These are phyloP conservation scores for Coemansia sp. DNA, from an alignment of 192 early-diverging fungal species.

Conservation along the genomic window DNA sequence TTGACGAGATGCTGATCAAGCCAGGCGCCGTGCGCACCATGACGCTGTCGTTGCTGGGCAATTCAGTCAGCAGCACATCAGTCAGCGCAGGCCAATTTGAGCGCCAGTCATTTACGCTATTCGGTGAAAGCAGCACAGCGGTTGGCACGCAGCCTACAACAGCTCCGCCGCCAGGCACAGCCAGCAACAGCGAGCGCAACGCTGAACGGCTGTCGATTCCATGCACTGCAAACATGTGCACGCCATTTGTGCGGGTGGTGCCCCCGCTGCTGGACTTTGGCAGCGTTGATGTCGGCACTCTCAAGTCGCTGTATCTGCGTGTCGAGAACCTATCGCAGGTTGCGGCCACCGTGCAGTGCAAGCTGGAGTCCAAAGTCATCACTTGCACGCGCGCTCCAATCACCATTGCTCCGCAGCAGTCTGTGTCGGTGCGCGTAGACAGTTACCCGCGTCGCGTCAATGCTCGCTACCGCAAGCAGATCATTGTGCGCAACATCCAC, in stretches of 20 bases:
- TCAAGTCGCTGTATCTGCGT: conserved; percentile 80
- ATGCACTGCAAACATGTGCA: conserved; percentile 88
- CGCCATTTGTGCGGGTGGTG: conserved; percentile 83
- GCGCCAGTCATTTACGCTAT: conserved; percentile 67
- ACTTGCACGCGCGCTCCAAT: conserved; percentile 74
- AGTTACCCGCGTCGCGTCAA: conserved; percentile 98
- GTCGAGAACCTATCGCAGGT: conserved; percentile 87
- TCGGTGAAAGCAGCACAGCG: conserved; percentile 56
- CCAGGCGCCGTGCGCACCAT: conserved; percentile 81
- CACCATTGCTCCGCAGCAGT: conserved; percentile 65
- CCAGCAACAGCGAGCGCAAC: conserved; percentile 40
- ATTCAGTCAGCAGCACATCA: conserved; percentile 14
- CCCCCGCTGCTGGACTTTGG: conserved; percentile 91
- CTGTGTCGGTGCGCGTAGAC: conserved; percentile 81
- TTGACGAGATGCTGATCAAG: conserved; percentile 81
- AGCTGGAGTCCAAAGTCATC: conserved; percentile 90
- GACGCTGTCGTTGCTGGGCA: conserved; percentile 68
- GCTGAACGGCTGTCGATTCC: conserved; percentile 64
- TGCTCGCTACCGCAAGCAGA: conserved; percentile 93
- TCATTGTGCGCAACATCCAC: conserved; percentile 86
- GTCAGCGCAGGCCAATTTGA: conserved; percentile 71
- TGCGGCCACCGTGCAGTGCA: conserved; percentile 75
- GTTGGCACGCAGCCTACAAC: conserved; percentile 27
- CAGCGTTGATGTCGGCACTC: conserved; percentile 88
- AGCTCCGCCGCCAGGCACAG: conserved; percentile 52